Percentiles rank a stretch among this genome's conserved stretches.
Conservation (phyloP, 176 grass and related monocot genomes). For the Bothriochloa decipiens region DNA sequence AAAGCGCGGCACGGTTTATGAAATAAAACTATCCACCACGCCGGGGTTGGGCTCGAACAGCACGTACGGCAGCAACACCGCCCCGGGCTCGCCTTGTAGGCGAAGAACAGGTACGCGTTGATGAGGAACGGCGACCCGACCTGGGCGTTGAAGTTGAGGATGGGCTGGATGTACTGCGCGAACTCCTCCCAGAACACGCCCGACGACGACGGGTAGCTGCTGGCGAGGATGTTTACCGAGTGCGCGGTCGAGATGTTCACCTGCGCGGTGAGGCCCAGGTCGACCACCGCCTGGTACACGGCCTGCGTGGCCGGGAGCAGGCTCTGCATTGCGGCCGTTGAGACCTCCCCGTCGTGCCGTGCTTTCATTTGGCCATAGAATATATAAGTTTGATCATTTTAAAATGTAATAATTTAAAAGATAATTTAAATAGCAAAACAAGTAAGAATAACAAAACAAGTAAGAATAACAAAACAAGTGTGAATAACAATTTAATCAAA, state of each 20-base stretch:
- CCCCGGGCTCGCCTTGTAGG: conserved; percentile 62
- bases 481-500: no score
- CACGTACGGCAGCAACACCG: conserved; percentile 70
- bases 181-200: conserved; percentile 64
- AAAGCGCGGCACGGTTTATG: no score
- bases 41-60: conserved; percentile 78
- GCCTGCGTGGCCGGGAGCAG: conserved; percentile 78
- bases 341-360: no score
- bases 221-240: conserved; percentile 56
- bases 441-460: no score
- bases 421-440: no score
- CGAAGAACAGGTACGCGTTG: conserved; percentile 91
- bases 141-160: conserved; percentile 63
- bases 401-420: no score
- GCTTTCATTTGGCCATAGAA: no score
- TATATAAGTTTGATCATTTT: no score
- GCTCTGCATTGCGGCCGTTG: conserved; percentile 47
- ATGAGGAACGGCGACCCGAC: conserved; percentile 68
- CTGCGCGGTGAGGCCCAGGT: conserved; percentile 48
- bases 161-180: conserved; percentile 52
- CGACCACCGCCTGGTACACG: conserved; percentile 60
- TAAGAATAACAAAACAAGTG: no score
- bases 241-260: conserved; percentile 76
- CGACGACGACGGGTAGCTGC: conserved; percentile 74
- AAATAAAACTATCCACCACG: no score